phyloP scores from a whole-genome alignment of 2,329 filamentous ascomycete genomes.

The Colletotrichum zoysiae region DNA sequence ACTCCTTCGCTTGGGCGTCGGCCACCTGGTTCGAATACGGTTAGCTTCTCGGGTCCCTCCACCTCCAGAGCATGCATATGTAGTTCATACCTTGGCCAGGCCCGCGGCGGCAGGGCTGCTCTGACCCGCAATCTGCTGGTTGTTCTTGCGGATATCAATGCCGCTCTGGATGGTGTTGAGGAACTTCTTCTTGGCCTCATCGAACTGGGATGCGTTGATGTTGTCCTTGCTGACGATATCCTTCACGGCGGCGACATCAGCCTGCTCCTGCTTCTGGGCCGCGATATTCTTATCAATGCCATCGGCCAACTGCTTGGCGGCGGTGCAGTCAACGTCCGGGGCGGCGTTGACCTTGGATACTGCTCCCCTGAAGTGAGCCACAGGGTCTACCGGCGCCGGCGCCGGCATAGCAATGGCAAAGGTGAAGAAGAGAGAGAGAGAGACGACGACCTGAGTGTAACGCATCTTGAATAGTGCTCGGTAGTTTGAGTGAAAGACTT shows the following conservation, averaged over 20 bases:
- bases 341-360: background rate
- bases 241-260: constrained; percentile 30
- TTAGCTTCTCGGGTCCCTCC: background rate
- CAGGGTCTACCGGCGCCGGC: constrained; percentile 5
- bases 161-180: constrained; percentile 44
- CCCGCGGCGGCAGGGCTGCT: constrained; percentile 40
- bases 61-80: too few relatives aligned
- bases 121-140: constrained; percentile 43
- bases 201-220: constrained; percentile 25
- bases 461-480: constrained; percentile 23
- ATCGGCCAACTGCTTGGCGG: constrained; percentile 43
- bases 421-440: constrained; percentile 24
- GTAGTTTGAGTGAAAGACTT: background rate
- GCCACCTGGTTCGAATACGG: constrained; percentile 1
- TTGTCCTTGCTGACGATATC: constrained; percentile 36
- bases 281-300: constrained; percentile 45
- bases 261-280: constrained; percentile 44
- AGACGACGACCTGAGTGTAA: constrained; percentile 13
- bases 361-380: background rate
- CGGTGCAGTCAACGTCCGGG: constrained; percentile 31
- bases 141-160: constrained; percentile 44
- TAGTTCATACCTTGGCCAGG: constrained; percentile 36
- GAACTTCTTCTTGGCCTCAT: constrained; percentile 40
- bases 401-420: constrained; percentile 24
- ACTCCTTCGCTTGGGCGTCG: constrained; percentile 18